Evolutionary conservation across 1,284 basidiomycete genomes (phyloP), one percentile per base, ranked within the genome.

Genomic region (Boletus calvinii): DNA sequence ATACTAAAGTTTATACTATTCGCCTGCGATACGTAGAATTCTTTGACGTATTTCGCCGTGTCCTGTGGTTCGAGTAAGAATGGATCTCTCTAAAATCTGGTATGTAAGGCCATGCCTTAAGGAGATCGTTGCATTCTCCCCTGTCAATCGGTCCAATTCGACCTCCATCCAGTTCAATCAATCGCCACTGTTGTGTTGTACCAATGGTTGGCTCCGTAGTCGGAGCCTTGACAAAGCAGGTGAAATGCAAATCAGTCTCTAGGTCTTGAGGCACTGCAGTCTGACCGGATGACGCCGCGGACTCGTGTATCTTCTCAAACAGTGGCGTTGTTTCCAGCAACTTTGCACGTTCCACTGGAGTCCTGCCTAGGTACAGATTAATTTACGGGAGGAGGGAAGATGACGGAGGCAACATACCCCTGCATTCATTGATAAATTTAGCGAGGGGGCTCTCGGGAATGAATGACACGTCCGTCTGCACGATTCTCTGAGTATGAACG

Each of bases 91-190:
- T 12, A 36, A 10, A 18, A 26, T 31, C 10, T 22, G 18, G 6
- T 6, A 7, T 15, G 24, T 35, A 38, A 31, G 6, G 5, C n/a
- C 67, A 49, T 61, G 85, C 88, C 62, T 73, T 66, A 37, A 93
- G 71, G 38, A 94, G 74, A 64, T 88, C 73, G 20, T 52, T 72
- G 56, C 79, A 84, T 37, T 73, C 71, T 2, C 93, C 93, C 59
- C 86, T 77, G 66, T 95, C 92, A 54, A 94, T 75, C 0, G 92
- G 91, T 2, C 88, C 89, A 6, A 67, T 72, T 37, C 93, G 72
- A 44, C 81, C 68, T 1, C 93, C 93, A 68, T 95, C 93, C 37
- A 96, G 75, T 69, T 95, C 93, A 45, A 94, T 73, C 6, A 95
- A 70, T 34, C 86, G 77, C 68, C 64, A 59, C 53, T 18, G 49